phyloP scores from a whole-genome alignment of 1,284 basidiomycete species.

The Porogramme epimiltina region DNA sequence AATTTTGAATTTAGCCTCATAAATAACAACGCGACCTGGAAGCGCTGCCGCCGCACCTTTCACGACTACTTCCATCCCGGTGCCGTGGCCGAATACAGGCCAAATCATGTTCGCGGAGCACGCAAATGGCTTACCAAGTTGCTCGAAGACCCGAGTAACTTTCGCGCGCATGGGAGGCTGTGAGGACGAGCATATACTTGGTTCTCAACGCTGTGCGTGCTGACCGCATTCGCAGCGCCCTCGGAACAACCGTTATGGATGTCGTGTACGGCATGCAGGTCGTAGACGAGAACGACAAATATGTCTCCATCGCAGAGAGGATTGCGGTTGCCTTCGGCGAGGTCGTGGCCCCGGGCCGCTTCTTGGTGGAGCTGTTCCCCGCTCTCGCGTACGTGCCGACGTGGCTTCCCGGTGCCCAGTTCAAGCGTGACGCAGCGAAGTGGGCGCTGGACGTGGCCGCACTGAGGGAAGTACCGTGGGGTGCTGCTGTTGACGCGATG shows the following conservation, averaged over 20 bases:
- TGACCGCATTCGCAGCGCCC: background rate
- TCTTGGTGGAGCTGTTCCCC: conserved; percentile 12
- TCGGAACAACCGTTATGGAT: conserved; percentile 9
- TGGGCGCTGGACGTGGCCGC: conserved; percentile 1
- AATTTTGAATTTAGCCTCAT: conserved; percentile 1
- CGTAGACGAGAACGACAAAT: conserved; percentile 1
- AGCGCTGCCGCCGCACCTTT: conserved; percentile 7
- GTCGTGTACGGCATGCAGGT: conserved; percentile 8
- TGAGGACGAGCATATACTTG: background rate
- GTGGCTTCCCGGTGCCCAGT: conserved; percentile 14
- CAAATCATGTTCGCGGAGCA: conserved; percentile 7
- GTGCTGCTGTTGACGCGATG: background rate
- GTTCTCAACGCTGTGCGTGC: background rate
- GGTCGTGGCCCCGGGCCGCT: conserved; percentile 9
- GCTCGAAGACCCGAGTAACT: conserved; percentile 6
- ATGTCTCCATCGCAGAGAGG: conserved; percentile 15
- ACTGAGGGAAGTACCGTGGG: conserved; percentile 2
- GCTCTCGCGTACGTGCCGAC: conserved; percentile 6
- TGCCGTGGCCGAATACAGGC: conserved; percentile 1
- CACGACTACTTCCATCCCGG: conserved; percentile 9
- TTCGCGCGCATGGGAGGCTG: conserved; percentile 4
- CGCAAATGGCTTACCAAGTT: conserved; percentile 7
- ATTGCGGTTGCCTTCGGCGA: conserved; percentile 2
- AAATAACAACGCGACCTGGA: background rate
- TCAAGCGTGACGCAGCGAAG: conserved; percentile 5